Conservation (phyloP, 1,284 basidiomycete genomes). For the Agaricales sp. region DNA sequence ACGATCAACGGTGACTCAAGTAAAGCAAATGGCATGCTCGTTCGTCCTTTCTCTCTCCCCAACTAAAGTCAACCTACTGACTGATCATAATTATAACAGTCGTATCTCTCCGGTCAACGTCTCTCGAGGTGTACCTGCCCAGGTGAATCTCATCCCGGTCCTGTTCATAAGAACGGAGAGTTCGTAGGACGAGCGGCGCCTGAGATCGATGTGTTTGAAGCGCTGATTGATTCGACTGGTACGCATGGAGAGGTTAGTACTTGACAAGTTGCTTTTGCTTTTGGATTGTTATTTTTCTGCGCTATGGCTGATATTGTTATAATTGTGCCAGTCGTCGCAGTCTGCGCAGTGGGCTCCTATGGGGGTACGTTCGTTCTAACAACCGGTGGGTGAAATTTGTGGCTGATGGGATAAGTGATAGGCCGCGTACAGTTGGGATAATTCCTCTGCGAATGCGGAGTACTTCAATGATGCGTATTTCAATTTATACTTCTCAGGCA, state of each 20-base stretch:
- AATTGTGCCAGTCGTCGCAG: constrained; percentile 32
- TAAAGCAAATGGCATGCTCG: constrained; percentile 18
- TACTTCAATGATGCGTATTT: constrained; percentile 31
- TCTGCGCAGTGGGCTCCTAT: constrained; percentile 39
- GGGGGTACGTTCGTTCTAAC: neutral
- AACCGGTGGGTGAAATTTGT: constrained; percentile 5
- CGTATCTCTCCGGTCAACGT: constrained; percentile 74
- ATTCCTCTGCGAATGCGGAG: constrained; percentile 24
- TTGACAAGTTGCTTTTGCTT: constrained; percentile 16
- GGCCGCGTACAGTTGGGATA: constrained; percentile 29
- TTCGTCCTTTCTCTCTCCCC: neutral
- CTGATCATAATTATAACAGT: constrained; percentile 22
- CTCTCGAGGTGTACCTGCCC: constrained; percentile 59
- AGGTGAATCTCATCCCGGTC: constrained; percentile 49
- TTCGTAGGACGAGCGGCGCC: constrained; percentile 51
- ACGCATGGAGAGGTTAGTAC: constrained; percentile 1
- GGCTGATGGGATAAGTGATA: constrained; percentile 22
- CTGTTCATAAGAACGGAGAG: constrained; percentile 25
- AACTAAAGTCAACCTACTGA: neutral
- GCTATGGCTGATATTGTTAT: constrained; percentile 25
- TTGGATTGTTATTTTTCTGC: constrained; percentile 15
- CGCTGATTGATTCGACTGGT: constrained; percentile 17
- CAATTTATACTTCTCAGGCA: constrained; percentile 38
- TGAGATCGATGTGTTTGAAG: constrained; percentile 58
- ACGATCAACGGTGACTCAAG: constrained; percentile 25